Base-by-base conservation (phyloP, 2,329 filamentous ascomycete genomes). In the Cladosporium sp. region DNA sequence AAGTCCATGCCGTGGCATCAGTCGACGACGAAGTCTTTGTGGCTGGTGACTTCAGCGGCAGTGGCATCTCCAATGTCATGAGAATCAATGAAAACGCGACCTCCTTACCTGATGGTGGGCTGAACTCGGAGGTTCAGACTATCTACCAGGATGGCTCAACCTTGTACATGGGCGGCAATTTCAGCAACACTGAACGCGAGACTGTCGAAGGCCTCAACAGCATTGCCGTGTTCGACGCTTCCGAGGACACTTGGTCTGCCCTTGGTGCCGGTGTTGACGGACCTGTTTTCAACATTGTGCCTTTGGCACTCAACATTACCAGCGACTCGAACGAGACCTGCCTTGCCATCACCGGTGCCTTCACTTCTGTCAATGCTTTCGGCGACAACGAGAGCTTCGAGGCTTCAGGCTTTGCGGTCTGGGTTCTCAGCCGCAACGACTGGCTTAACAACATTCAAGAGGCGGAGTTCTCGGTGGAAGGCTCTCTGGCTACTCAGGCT, bases 181-280 rank as follows among this genome's bases (percentile, higher is more conserved):
- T 98, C 68, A 86, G 83, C 46, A 83, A 85, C 62, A 90, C 88
- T 0, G 75, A 75, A 19, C 77, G 80, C 49, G 78, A 78, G 39
- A 76, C 77, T 2, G 78, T 75, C 11, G 65, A 77, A n/a, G 85
- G 82, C 6, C 72, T 98, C 25, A 82, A 79, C 55, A 84, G 90
- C 56, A 76, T 95, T 36, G 93, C 88, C 5, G 74, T 84, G 7
- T 97, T 89, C 65, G 83, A 90, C 54, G 80, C 78, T 3, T 69
- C 76, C 13, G 78, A 78, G 52, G 81, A 88, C 55, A 68, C 76
- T 22, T 98, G 92, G 93, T 75, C 72, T 41, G 69, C 92, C 1
- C 77, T 98, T 6, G 93, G 93, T 36, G 86, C 84, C 29, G 93
- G 93, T 52, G 84, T 98, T 27, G 82, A 95, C 62, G 93, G 91